These are phyloP conservation scores for Amphicarpaea edgeworthii DNA, from an alignment of 306 rosid species.

Conservation along the genomic window DNA sequence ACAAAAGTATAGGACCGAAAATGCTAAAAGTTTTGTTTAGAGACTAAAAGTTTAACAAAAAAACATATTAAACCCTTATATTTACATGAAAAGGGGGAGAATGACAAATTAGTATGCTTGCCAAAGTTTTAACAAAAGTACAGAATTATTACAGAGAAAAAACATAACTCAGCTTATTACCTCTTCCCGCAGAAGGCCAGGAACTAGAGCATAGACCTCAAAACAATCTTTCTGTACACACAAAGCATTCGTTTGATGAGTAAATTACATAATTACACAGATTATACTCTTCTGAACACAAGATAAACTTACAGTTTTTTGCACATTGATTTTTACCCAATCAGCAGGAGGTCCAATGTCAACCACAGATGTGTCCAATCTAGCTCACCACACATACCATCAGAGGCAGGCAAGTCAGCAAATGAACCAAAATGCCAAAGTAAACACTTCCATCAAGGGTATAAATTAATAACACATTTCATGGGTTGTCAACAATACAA, in stretches of 20 bases:
- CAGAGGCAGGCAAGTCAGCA: slow-evolving; percentile 47
- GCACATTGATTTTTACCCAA: slow-evolving; percentile 98
- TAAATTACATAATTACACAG: slow-evolving; percentile 10
- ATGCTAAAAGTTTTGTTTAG: no score
- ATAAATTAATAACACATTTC: slow-evolving; percentile 33
- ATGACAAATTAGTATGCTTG: slow-evolving; percentile 1
- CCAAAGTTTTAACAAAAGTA: neutral
- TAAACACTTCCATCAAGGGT: neutral
- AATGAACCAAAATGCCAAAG: slow-evolving; percentile 27
- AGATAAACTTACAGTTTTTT: slow-evolving; percentile 77
- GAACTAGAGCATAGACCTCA: slow-evolving; percentile 97
- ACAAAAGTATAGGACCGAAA: no score
- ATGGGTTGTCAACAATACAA: slow-evolving; percentile 29
- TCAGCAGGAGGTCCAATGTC: slow-evolving; percentile 97
- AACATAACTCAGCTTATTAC: slow-evolving; percentile 44
- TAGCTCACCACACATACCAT: slow-evolving; percentile 48
- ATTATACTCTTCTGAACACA: slow-evolving; percentile 34
- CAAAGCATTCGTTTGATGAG: slow-evolving; percentile 34
- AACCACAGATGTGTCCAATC: slow-evolving; percentile 79
- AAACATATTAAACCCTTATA: no score
- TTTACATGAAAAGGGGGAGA: slow-evolving; percentile 9
- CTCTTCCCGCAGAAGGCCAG: slow-evolving; percentile 99
- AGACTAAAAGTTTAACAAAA: no score
- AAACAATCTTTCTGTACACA: slow-evolving; percentile 89
- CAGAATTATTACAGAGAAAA: slow-evolving; percentile 11